A percentile compares a stretch with the other conserved stretches of the same genome.
Conservation (phyloP, 2,329 filamentous ascomycete species). For the Pseudogymnoascus sp. region DNA sequence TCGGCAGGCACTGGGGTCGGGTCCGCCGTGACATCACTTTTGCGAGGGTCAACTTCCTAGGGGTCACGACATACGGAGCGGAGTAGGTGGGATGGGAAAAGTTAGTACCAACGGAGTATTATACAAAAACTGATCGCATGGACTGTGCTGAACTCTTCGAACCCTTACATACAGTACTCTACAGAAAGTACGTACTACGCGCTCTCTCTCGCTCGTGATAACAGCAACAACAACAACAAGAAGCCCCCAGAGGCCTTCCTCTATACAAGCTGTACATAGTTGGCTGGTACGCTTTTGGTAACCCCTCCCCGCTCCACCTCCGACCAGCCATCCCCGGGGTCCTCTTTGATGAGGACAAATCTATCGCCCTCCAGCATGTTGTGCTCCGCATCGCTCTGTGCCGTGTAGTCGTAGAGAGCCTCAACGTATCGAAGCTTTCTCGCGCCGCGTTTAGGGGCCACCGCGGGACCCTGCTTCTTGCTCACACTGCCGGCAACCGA, state of each 20-base stretch:
- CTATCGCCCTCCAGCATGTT: constrained; percentile 86
- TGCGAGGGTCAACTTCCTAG: background rate
- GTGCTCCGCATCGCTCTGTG: constrained; percentile 79
- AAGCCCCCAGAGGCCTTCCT: background rate
- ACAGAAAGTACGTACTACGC: background rate
- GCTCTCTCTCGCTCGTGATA: background rate
- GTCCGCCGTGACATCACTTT: constrained; percentile 4
- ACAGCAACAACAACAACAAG: background rate
- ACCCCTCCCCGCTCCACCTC: constrained; percentile 89
- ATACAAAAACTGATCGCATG: background rate
- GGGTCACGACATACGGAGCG: background rate
- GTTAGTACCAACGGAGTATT: background rate
- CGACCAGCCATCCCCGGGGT: constrained; percentile 90
- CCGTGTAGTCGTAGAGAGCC: constrained; percentile 85
- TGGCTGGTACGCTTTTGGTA: constrained; percentile 85
- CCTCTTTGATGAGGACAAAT: constrained; percentile 82
- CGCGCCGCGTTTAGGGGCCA: constrained; percentile 81
- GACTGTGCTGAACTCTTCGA: background rate
- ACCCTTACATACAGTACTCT: constrained; percentile 5
- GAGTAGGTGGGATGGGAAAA: background rate
- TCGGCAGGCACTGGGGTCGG: background rate
- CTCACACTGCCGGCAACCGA: constrained; percentile 51
- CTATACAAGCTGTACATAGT: constrained; percentile 64
- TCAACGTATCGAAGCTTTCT: constrained; percentile 94
- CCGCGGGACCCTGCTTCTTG: constrained; percentile 45